These are phyloP conservation scores for Fusarium torreyae DNA, from an alignment of 2,329 filamentous ascomycete species.

Conservation along the genomic window DNA sequence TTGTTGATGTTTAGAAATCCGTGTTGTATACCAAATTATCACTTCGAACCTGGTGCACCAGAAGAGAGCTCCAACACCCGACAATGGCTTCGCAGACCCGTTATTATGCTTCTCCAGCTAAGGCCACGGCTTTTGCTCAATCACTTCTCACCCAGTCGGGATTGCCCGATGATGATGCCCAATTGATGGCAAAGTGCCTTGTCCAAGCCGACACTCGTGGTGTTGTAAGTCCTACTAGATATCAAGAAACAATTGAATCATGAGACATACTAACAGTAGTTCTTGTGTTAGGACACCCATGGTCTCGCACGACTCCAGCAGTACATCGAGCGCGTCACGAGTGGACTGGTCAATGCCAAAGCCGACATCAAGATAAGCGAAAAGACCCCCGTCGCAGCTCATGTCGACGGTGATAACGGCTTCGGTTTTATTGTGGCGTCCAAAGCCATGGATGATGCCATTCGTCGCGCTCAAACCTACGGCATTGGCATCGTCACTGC, in stretches of 20 bases:
- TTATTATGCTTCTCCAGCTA: slow-evolving; percentile 13
- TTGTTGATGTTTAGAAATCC: too few relatives aligned
- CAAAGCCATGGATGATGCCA: slow-evolving; percentile 26
- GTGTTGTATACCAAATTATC: too few relatives aligned
- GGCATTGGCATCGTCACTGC: slow-evolving; percentile 31
- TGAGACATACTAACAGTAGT: too few relatives aligned
- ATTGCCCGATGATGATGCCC: slow-evolving; percentile 22
- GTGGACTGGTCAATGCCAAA: slow-evolving; percentile 25
- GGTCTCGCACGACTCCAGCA: slow-evolving; percentile 23
- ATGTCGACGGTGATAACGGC: slow-evolving; percentile 26
- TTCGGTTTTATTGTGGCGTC: slow-evolving; percentile 30
- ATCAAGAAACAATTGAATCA: neutral
- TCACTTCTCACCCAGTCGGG: slow-evolving; percentile 21
- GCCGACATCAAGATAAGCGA: slow-evolving; percentile 20
- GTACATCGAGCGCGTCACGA: slow-evolving; percentile 25
- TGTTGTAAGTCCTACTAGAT: slow-evolving; percentile 1
- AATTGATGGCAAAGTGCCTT: slow-evolving; percentile 28
- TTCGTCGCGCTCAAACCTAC: slow-evolving; percentile 21
- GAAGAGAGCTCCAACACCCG: neutral
- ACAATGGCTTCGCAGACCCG: slow-evolving; percentile 18
- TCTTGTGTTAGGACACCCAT: slow-evolving; percentile 22
- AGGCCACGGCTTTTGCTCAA: slow-evolving; percentile 16
- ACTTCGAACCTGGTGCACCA: neutral
- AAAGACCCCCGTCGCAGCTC: slow-evolving; percentile 28
- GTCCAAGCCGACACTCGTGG: slow-evolving; percentile 28